A percentile compares a stretch with the other conserved stretches of the same genome.
Conservation (phyloP, 2,329 filamentous ascomycete species). For the Xylariaceae sp. region DNA sequence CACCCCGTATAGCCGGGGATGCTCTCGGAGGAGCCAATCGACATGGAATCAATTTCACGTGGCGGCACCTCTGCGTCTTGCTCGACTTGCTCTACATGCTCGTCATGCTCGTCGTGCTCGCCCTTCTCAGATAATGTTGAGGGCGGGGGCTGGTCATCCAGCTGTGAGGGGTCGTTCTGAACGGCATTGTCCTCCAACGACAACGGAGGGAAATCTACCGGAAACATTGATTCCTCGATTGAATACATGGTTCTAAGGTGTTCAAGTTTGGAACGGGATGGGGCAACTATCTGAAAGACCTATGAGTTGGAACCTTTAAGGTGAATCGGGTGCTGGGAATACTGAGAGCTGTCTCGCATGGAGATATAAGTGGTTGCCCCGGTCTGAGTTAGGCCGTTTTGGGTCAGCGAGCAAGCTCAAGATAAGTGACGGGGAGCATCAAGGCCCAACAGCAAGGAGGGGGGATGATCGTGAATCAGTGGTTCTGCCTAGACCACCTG, state of each 20-base stretch:
- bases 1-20: constrained; percentile 5
- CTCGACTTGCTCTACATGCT: too few species aligned
- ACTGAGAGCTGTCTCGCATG: not conserved
- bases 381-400: not conserved
- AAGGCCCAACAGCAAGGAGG: not conserved
- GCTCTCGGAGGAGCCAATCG: constrained; percentile 7
- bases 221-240: not conserved
- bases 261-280: not conserved
- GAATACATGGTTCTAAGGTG: constrained; percentile 1
- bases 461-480: not conserved
- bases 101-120: not conserved
- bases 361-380: not conserved
- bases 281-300: not conserved
- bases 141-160: not conserved
- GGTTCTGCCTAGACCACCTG: constrained; percentile 8
- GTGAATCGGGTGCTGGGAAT: not conserved
- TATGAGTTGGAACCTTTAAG: not conserved
- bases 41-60: constrained; percentile 10
- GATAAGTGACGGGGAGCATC: not conserved
- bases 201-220: not conserved
- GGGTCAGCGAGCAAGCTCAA: not conserved
- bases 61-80: not conserved
- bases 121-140: not conserved
- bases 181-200: not conserved
- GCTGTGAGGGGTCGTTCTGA: not conserved